These are phyloP conservation scores for Clavispora carvajalis DNA, from an alignment of 805 yeast species.

Conservation along the genomic window DNA sequence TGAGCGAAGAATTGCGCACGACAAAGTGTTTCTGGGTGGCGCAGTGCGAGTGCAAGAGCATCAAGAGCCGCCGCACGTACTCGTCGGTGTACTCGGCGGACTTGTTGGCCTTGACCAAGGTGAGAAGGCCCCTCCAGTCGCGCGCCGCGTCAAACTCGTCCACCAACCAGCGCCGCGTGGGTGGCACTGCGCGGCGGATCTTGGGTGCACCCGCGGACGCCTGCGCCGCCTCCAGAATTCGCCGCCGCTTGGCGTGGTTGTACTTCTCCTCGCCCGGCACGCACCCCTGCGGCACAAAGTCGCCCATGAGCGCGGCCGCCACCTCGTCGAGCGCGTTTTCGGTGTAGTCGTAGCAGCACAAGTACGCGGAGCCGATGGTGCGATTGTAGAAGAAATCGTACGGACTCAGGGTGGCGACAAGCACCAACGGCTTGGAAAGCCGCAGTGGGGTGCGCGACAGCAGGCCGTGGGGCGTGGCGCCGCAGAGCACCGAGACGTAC, in stretches of 20 bases:
- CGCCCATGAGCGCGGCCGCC: slow-evolving; percentile 52
- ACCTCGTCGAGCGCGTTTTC: slow-evolving; percentile 44
- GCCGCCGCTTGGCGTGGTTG: slow-evolving; percentile 21
- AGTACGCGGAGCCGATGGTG: slow-evolving; percentile 49
- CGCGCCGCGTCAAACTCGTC: slow-evolving; percentile 47
- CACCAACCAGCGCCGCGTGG: slow-evolving; percentile 49
- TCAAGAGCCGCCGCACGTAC: slow-evolving; percentile 24
- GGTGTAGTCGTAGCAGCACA: slow-evolving; percentile 60
- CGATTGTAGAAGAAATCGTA: slow-evolving; percentile 55
- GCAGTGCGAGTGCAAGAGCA: slow-evolving; percentile 24
- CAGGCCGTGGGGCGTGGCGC: slow-evolving; percentile 32
- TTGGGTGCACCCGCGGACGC: slow-evolving; percentile 4
- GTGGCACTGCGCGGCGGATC: slow-evolving; percentile 13
- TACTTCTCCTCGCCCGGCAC: slow-evolving; percentile 51
- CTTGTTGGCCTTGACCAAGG: slow-evolving; percentile 37
- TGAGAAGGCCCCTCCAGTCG: slow-evolving; percentile 45
- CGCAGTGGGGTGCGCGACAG: slow-evolving; percentile 19
- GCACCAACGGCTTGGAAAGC: slow-evolving; percentile 46
- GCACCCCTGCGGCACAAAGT: slow-evolving; percentile 44
- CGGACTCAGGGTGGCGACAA: slow-evolving; percentile 59
- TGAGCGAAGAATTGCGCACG: slow-evolving; percentile 51
- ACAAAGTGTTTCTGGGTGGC: slow-evolving; percentile 45
- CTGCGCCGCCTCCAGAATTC: slow-evolving; percentile 12
- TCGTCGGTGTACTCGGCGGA: slow-evolving; percentile 18
- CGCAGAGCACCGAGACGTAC: slow-evolving; percentile 51